phyloP scores from a whole-genome alignment of 2,329 filamentous ascomycete species.

The Cordyceps tenuipes region DNA sequence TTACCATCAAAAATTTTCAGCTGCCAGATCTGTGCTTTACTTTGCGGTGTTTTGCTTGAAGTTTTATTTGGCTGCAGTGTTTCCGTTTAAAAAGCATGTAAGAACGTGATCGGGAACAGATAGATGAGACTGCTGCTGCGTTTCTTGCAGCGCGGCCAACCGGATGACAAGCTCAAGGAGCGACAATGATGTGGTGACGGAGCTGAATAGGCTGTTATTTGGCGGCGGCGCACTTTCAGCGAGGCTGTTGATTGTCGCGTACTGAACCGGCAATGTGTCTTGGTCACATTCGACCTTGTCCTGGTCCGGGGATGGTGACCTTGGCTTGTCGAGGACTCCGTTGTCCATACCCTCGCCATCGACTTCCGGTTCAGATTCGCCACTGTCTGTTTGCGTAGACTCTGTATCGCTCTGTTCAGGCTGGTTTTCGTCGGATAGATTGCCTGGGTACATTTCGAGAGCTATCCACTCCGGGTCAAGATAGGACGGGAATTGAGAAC shows the following conservation, averaged over 20 bases:
- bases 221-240: background rate
- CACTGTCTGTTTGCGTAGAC: slow-evolving; percentile 29
- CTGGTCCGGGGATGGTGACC: background rate
- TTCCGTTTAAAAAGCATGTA: slow-evolving; percentile 63
- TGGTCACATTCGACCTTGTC: background rate
- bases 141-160: slow-evolving; percentile 80
- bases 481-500: background rate
- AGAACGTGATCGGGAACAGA: slow-evolving; percentile 82
- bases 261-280: background rate
- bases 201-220: slow-evolving; percentile 32
- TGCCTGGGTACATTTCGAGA: slow-evolving; percentile 61
- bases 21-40: background rate
- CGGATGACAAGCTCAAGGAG: slow-evolving; percentile 84
- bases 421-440: slow-evolving; percentile 22
- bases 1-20: background rate
- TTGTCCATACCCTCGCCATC: slow-evolving; percentile 4
- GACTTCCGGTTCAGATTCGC: slow-evolving; percentile 36
- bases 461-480: slow-evolving; percentile 88
- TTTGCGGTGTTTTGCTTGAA: background rate
- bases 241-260: background rate
- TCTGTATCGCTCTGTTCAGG: slow-evolving; percentile 35
- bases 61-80: background rate
- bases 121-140: slow-evolving; percentile 83
- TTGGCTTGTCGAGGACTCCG: background rate
- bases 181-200: slow-evolving; percentile 54